Percentiles rank a stretch among this genome's conserved stretches.
Conservation (phyloP, 139 green algal species). For the Tetraselmis chui region DNA sequence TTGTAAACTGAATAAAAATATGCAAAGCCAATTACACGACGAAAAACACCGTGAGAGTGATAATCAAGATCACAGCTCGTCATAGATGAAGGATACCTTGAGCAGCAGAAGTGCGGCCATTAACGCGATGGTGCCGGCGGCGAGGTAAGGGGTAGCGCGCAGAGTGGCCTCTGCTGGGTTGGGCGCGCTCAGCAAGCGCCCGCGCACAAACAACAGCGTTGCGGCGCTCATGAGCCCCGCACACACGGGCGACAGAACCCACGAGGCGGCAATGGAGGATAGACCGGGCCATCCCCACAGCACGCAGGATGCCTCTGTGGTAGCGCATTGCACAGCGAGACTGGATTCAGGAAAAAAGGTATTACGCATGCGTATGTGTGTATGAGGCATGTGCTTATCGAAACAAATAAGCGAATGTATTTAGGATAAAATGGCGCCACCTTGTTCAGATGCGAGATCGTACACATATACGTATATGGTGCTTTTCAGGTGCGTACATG, state of each 20-base stretch:
- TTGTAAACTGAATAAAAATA: not conserved
- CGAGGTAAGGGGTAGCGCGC: constrained; percentile 12
- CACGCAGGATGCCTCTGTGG: constrained; percentile 5
- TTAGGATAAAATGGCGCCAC: too few relatives aligned
- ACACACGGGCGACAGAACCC: constrained; percentile 15
- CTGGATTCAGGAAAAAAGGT: not conserved
- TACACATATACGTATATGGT: not conserved
- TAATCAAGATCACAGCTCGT: not conserved
- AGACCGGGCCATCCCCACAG: constrained; percentile 13
- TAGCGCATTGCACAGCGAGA: not conserved
- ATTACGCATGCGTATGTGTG: not conserved
- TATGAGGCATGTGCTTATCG: too few relatives aligned
- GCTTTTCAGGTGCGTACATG: not conserved
- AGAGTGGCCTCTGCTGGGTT: constrained; percentile 5
- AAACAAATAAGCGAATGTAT: too few relatives aligned
- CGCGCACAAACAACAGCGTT: not conserved
- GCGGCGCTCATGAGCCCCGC: constrained; percentile 12
- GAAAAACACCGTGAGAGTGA: not conserved
- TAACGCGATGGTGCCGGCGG: constrained; percentile 8
- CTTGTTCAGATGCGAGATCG: too few relatives aligned
- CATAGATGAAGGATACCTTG: constrained; percentile 3
- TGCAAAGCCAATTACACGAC: not conserved
- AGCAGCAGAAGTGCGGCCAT: constrained; percentile 18
- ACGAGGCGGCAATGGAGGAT: constrained; percentile 23
- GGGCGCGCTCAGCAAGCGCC: not conserved